Base-by-base conservation (phyloP, 2,329 filamentous ascomycete genomes). In the Mollisiaceae sp. region DNA sequence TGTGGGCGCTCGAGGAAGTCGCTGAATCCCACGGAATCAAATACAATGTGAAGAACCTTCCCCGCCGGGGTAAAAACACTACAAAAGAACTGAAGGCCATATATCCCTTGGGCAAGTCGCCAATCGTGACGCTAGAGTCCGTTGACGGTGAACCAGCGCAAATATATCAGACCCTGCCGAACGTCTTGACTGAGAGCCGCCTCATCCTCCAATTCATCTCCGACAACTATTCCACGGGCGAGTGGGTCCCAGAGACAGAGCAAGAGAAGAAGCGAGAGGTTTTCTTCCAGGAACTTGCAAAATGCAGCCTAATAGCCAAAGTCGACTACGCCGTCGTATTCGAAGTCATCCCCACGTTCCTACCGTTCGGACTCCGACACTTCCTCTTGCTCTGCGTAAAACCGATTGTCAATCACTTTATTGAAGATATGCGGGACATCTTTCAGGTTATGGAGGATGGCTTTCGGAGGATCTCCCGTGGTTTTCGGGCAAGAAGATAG, bases 1-100 rank as follows among this genome's bases (percentile, higher is more conserved):
- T 73, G 43, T 75, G 71, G 69, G 69, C 71, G 9, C 73, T 75
- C 15, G 73, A 75, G 59, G 74, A 76, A 59, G 60, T 75, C 59
- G 43, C 63, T 45, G 60, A 47, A 6, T 35, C 65, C 27, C 54
- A 69, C 36, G 69, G 69, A 20, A 60, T 68, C 39, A 65, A 69
- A 56, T 75, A 70, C 67, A 62, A 75, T 39, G 35, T 73, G 15
- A 70, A 69, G 47, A 67, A 62, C 65, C 71, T 74, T 65, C 56
- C 65, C 11, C 73, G 73, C 15, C 47, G 62, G 27, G 56, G 64
- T n/a, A 58, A 36, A 12, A 47, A 59, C 39, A 59, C 69, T 20
- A 62, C 66, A 27, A 60, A 60, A 56, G 66, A 64, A 24, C 62
- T 75, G 41, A 58, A 68, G 20, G n/a, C 59, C 6, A 35, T 73